Conservation (phyloP, 2,329 filamentous ascomycete genomes). For the Akanthomyces muscarius region DNA sequence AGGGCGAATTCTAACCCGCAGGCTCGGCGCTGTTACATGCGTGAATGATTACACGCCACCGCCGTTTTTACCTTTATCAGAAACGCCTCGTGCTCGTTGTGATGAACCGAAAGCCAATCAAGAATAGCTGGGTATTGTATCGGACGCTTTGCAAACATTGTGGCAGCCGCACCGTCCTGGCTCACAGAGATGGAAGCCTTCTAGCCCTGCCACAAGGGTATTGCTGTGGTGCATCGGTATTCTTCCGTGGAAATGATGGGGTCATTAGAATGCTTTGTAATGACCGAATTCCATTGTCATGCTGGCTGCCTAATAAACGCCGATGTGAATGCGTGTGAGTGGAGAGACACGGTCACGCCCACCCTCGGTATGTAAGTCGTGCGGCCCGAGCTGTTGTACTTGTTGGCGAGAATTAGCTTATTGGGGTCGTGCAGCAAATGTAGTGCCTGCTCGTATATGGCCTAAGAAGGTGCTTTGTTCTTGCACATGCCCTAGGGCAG, state of each 20-base stretch:
- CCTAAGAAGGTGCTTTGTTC: not conserved
- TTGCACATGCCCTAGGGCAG: not conserved
- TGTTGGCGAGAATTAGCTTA: not conserved
- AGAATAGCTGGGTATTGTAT: not conserved
- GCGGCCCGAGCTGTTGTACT: not conserved
- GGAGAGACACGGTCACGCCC: not conserved
- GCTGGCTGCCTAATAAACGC: not conserved
- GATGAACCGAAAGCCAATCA: not conserved
- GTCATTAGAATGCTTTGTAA: not conserved
- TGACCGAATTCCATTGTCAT: not conserved
- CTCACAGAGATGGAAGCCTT: not conserved
- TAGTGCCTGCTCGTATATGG: not conserved
- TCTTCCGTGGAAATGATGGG: not conserved
- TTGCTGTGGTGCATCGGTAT: not conserved
- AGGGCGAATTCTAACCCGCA: not conserved
- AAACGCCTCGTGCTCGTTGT: not conserved
- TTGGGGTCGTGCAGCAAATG: too few species aligned
- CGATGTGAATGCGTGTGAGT: conserved; percentile 8
- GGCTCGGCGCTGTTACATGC: not conserved
- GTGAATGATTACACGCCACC: not conserved
- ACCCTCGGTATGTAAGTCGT: not conserved
- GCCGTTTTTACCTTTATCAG: not conserved
- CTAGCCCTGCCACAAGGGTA: not conserved
- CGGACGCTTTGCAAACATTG: too few species aligned
- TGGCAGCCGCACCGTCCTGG: not conserved